phyloP scores from a whole-genome alignment of 208 protist genomes.

The Strigomonas galati region DNA sequence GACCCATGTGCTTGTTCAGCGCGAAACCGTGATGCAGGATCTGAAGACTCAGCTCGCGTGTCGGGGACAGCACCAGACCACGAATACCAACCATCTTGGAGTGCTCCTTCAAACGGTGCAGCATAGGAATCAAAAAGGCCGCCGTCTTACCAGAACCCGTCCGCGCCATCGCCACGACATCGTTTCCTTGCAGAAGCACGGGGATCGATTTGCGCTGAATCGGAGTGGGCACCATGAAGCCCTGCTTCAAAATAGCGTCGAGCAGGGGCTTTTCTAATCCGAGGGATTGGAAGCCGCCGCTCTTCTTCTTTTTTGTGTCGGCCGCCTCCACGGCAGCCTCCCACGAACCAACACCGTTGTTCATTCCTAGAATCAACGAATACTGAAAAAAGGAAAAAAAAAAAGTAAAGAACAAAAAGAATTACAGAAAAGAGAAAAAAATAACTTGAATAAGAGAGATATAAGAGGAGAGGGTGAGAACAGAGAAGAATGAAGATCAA shows the following conservation, averaged over 20 bases:
- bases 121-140: slow-evolving; percentile 98
- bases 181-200: slow-evolving; percentile 91
- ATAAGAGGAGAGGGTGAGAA: neutral
- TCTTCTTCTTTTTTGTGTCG: slow-evolving; percentile 71
- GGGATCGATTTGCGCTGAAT: slow-evolving; percentile 98
- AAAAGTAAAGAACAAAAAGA: neutral
- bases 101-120: slow-evolving; percentile 92
- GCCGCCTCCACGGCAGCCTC: slow-evolving; percentile 62
- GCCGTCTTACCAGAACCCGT: slow-evolving; percentile 99
- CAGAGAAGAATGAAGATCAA: neutral
- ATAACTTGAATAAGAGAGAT: neutral
- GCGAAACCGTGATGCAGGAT: slow-evolving; percentile 95
- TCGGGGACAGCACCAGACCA: slow-evolving; percentile 97
- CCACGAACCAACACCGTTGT: slow-evolving; percentile 71
- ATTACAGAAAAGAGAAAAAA: neutral
- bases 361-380: slow-evolving; percentile 16
- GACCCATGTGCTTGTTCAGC: slow-evolving; percentile 91
- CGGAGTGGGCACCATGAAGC: slow-evolving; percentile 98
- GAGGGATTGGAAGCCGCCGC: slow-evolving; percentile 87
- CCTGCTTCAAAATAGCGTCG: slow-evolving; percentile 93
- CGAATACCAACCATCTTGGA: slow-evolving; percentile 93
- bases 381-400: neutral
- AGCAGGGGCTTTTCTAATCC: slow-evolving; percentile 91
- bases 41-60: slow-evolving; percentile 98
- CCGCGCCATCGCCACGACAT: slow-evolving; percentile 99